Conservation (phyloP, 768 basidiomycete genomes). For the Mycena vulgaris region DNA sequence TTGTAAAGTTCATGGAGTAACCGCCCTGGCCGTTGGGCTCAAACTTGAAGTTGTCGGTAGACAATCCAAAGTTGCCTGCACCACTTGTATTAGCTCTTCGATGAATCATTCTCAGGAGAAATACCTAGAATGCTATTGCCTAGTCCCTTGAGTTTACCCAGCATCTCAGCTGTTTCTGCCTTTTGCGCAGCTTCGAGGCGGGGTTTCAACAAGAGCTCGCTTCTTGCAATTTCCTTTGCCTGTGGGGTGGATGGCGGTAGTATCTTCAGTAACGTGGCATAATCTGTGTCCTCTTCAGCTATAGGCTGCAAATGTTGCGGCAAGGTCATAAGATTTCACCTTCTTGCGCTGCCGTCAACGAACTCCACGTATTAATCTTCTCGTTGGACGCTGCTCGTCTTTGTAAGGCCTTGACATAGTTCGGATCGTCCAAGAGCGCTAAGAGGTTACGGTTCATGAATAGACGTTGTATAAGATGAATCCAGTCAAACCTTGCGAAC, state of each 20-base stretch:
- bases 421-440: constrained; percentile 91
- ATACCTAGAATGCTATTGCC: constrained; percentile 92
- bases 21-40: constrained; percentile 95
- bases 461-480: not conserved
- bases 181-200: constrained; percentile 85
- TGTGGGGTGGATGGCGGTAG: constrained; percentile 71
- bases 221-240: constrained; percentile 60
- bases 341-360: constrained; percentile 86
- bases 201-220: constrained; percentile 72
- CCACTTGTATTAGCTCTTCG: not conserved
- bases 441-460: constrained; percentile 7
- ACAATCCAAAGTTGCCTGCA: constrained; percentile 93
- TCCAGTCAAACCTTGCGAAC: constrained; percentile 77
- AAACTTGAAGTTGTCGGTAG: constrained; percentile 98
- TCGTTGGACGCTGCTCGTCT: constrained; percentile 92
- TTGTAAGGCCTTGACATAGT: constrained; percentile 90
- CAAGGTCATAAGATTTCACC: constrained; percentile 61
- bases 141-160: constrained; percentile 92
- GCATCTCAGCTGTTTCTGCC: constrained; percentile 91
- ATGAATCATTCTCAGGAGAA: not conserved
- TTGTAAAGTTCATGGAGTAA: constrained; percentile 91
- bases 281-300: constrained; percentile 68
- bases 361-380: constrained; percentile 84
- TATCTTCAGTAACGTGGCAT: constrained; percentile 77
- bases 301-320: not conserved